Percentiles rank a stretch among this genome's conserved stretches.
phyloP scores from a whole-genome alignment of 2,329 filamentous ascomycete species.

The Xylaria sp. region DNA sequence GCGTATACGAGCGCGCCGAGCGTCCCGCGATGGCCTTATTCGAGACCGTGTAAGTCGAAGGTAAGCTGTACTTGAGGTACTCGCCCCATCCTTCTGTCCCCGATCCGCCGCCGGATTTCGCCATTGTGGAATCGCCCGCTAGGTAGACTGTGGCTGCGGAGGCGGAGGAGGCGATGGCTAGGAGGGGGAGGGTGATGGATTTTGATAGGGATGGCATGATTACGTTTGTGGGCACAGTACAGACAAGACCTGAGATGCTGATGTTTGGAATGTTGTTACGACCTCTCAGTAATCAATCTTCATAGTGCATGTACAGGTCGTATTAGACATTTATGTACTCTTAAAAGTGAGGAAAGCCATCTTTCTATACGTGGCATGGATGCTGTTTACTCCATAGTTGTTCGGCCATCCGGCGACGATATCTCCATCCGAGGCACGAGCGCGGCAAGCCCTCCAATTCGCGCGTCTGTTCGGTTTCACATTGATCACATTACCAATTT shows the following conservation, averaged over 20 bases:
- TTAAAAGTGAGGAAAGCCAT: too few species aligned
- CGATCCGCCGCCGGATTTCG: constrained; percentile 50
- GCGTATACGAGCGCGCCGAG: constrained; percentile 68
- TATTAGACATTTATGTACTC: too few species aligned
- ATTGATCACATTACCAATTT: background rate
- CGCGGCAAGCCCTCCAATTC: background rate
- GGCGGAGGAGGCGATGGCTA: constrained; percentile 23
- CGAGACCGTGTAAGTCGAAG: constrained; percentile 51
- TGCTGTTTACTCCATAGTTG: too few species aligned
- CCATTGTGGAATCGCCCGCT: constrained; percentile 68
- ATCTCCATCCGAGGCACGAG: background rate
- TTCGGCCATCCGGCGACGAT: too few species aligned
- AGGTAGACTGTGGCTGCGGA: constrained; percentile 55
- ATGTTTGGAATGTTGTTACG: too few species aligned
- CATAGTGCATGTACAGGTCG: too few species aligned
- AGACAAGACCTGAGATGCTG: too few species aligned
- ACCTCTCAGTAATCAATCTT: too few species aligned
- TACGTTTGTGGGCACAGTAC: too few species aligned
- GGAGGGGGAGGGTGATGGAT: constrained; percentile 17
- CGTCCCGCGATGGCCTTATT: constrained; percentile 72
- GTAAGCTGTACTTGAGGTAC: constrained; percentile 59
- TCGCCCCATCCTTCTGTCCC: constrained; percentile 66
- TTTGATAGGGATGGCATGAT: background rate
- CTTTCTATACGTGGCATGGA: background rate
- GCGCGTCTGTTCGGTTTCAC: background rate